phyloP scores from a whole-genome alignment of 31 red algal genomes.

The Asparagopsis taxiformis region DNA sequence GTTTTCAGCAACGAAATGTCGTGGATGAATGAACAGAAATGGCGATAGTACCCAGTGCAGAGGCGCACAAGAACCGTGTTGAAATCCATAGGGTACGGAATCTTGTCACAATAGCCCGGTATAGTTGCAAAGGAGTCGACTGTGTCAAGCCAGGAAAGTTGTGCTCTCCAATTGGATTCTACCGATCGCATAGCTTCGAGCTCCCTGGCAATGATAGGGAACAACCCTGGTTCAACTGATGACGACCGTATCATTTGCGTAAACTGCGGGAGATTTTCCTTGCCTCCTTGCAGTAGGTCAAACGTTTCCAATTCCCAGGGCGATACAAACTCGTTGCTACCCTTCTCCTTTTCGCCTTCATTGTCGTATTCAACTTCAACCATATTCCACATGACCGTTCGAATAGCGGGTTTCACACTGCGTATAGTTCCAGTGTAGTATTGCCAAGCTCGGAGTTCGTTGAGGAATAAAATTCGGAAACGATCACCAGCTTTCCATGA shows the following conservation, averaged over 20 bases:
- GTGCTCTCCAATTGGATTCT: constrained; percentile 57
- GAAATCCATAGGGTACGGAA: constrained; percentile 77
- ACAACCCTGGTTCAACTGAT: constrained; percentile 63
- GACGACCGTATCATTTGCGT: constrained; percentile 6
- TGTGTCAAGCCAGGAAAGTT: constrained; percentile 70
- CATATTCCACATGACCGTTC: constrained; percentile 66
- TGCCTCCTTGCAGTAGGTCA: constrained; percentile 28
- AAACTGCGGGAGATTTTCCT: constrained; percentile 1
- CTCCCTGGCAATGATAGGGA: constrained; percentile 52
- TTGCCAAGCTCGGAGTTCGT: constrained; percentile 66
- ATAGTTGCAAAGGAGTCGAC: constrained; percentile 40
- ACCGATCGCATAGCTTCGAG: constrained; percentile 46
- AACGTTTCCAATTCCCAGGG: constrained; percentile 79
- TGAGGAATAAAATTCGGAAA: constrained; percentile 84
- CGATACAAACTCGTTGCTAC: constrained; percentile 58
- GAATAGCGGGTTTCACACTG: constrained; percentile 42
- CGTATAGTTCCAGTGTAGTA: constrained; percentile 70
- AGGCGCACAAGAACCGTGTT: constrained; percentile 62
- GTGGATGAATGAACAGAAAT: constrained; percentile 55
- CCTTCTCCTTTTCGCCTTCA: constrained; percentile 66
- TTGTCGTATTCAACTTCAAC: constrained; percentile 86
- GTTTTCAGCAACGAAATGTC: constrained; percentile 56
- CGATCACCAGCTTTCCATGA: constrained; percentile 75
- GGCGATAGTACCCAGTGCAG: constrained; percentile 67
- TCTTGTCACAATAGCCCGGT: constrained; percentile 54